phyloP scores from a whole-genome alignment of 192 early-diverging fungal genomes.

The Podila verticillata region DNA sequence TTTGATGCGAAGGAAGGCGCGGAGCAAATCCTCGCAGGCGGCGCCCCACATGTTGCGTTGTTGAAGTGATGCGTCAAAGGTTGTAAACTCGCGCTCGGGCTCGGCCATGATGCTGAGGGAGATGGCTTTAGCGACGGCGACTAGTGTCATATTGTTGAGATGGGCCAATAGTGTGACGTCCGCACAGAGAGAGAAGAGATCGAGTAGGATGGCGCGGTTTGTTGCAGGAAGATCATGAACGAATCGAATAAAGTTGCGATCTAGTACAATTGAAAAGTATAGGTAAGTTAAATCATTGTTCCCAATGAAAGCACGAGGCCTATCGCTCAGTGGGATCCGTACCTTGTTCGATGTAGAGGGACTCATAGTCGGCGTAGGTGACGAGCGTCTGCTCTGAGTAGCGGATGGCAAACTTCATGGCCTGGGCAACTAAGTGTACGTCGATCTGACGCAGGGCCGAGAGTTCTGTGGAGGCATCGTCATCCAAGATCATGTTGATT shows the following conservation, averaged over 20 bases:
- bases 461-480: slow-evolving; percentile 44
- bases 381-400: slow-evolving; percentile 45
- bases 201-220: slow-evolving; percentile 42
- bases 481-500: slow-evolving; percentile 46
- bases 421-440: slow-evolving; percentile 45
- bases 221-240: slow-evolving; percentile 25
- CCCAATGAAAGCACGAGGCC: too few relatives aligned
- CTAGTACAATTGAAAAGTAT: slow-evolving; percentile 1
- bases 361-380: slow-evolving; percentile 42
- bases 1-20: slow-evolving; percentile 49
- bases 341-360: slow-evolving; percentile 44
- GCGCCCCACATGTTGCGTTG: slow-evolving; percentile 42
- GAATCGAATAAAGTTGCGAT: slow-evolving; percentile 35
- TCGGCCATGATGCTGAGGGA: slow-evolving; percentile 48
- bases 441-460: slow-evolving; percentile 37
- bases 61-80: slow-evolving; percentile 42
- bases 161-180: slow-evolving; percentile 40
- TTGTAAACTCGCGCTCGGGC: slow-evolving; percentile 31
- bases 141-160: slow-evolving; percentile 44
- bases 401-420: slow-evolving; percentile 49
- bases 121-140: slow-evolving; percentile 41
- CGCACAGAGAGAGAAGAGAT: slow-evolving; percentile 49
- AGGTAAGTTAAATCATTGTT: neutral
- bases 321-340: neutral
- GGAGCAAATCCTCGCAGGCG: slow-evolving; percentile 43